These are phyloP conservation scores for Nigrograna mackinnonii DNA, from an alignment of 2,329 filamentous ascomycete species.

Conservation along the genomic window DNA sequence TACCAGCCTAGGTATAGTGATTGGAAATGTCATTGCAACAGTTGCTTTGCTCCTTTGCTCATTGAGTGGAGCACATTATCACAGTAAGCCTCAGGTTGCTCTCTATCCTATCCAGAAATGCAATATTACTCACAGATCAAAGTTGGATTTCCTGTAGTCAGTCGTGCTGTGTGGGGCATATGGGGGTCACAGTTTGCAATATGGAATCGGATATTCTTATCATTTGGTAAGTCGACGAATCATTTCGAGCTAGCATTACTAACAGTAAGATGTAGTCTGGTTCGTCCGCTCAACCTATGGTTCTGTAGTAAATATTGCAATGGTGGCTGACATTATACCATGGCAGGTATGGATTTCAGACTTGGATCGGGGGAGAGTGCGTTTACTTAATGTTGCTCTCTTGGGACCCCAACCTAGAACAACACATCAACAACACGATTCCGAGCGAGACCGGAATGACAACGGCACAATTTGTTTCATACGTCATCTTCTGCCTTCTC, in stretches of 20 bases:
- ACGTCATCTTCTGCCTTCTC: constrained; percentile 48
- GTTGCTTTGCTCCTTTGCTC: neutral
- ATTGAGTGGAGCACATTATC: neutral
- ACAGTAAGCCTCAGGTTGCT: neutral
- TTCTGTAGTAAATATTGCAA: too few relatives aligned
- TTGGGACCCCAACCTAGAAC: neutral
- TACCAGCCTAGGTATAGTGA: neutral
- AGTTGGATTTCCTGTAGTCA: constrained; percentile 12
- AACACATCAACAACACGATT: neutral
- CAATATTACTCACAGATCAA: neutral
- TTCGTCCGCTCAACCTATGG: too few relatives aligned
- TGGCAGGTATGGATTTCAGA: neutral
- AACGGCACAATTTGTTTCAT: neutral
- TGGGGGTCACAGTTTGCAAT: constrained; percentile 3
- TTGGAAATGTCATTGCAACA: neutral
- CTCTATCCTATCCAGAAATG: neutral
- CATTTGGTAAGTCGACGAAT: neutral
- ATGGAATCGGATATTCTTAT: neutral
- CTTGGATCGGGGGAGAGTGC: neutral
- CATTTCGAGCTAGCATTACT: too few relatives aligned
- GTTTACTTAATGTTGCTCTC: neutral
- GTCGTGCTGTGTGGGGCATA: constrained; percentile 16
- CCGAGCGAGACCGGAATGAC: neutral
- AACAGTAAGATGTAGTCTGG: too few relatives aligned
- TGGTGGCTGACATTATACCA: too few relatives aligned